These are phyloP conservation scores for Ustilago esculenta DNA, from an alignment of 1,284 basidiomycete species.

Conservation along the genomic window DNA sequence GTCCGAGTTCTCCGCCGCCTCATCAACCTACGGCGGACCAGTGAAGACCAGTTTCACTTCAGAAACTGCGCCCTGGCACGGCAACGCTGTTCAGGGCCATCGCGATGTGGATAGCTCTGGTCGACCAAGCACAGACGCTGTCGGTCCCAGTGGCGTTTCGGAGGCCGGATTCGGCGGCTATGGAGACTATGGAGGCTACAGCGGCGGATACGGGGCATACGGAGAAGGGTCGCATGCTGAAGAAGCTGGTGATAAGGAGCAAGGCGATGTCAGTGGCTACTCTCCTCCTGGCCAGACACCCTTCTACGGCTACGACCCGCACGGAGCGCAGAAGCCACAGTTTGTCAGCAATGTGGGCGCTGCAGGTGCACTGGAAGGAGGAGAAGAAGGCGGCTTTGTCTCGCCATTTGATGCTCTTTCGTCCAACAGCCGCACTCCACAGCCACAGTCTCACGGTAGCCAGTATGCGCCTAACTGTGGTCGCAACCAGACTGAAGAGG, in stretches of 20 bases:
- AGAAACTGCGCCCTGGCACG: slow-evolving; percentile 25
- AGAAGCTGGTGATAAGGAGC: slow-evolving; percentile 16
- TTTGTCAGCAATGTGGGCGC: slow-evolving; percentile 64
- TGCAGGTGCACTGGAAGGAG: slow-evolving; percentile 31
- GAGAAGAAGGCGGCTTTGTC: slow-evolving; percentile 72
- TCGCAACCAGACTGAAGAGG: slow-evolving; percentile 7
- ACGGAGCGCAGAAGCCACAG: slow-evolving; percentile 54
- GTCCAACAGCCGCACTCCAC: slow-evolving; percentile 30
- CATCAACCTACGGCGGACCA: slow-evolving; percentile 32
- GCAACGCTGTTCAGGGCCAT: slow-evolving; percentile 13
- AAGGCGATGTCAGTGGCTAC: slow-evolving; percentile 18
- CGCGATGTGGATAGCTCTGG: slow-evolving; percentile 22
- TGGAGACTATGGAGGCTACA: slow-evolving; percentile 29
- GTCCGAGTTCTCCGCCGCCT: slow-evolving; percentile 24
- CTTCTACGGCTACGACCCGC: slow-evolving; percentile 58
- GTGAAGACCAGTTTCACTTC: slow-evolving; percentile 41
- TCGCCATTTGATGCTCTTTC: slow-evolving; percentile 81
- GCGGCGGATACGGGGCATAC: slow-evolving; percentile 29
- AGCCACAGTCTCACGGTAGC: slow-evolving; percentile 32
- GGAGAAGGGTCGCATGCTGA: slow-evolving; percentile 13
- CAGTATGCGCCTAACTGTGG: slow-evolving; percentile 30
- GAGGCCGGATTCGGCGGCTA: slow-evolving; percentile 29
- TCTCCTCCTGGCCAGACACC: slow-evolving; percentile 28
- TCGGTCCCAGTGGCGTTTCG: slow-evolving; percentile 5
- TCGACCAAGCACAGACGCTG: slow-evolving; percentile 23